Evolutionary conservation across 352 stramenopile species (phyloP), one percentile per base, ranked within the genome.

Genomic region (Phytopythium vexans): DNA sequence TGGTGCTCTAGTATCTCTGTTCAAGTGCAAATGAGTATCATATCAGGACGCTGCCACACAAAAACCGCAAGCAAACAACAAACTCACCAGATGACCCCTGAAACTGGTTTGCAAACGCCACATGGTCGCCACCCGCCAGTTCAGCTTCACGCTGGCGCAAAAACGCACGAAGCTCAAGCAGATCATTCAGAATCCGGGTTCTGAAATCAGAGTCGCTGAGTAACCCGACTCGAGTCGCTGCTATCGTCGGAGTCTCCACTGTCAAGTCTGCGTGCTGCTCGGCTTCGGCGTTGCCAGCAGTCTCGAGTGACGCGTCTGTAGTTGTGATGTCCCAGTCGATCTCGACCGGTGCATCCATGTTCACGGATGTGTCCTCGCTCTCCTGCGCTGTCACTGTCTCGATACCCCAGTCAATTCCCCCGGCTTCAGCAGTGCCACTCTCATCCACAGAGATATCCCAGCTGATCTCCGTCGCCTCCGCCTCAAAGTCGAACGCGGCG

Each of bases 241-340:
- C 55, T 34, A 52, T 49, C 41, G 62, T 37, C 10, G 58, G 36
- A 8, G 55, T 33, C 37, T 58, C 60, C 10, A 50, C 33, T 34
- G 15, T 41, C 52, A 51, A 41, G 34, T 37, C 10, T 15, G 32
- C 33, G 14, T 31, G 60, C 8, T n/a, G 21, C 36, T 60, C 42
- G 5, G 45, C 63, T 8, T 53, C 47, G n/a, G 58, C 50, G 34
- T 49, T 31, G 9, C 81, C 62, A 32, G 63, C 58, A 6, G 36
- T 27, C 2, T 27, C 21, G 21, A 27, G 21, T 27, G 37, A 15
- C 35, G 74, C 58, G 31, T 87, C 68, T 11, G 64, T 66, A 7
- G 56, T 75, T n/a, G 78, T 74, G 40, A 89, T 89, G 44, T 88
- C 77, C 82, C 82, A 92, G 60, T 89, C 77, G 38, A 92, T 92